Evolutionary conservation across 352 stramenopile genomes (phyloP), one percentile per base, ranked within the genome.

Genomic region (Thalassiosira mediterranea): DNA sequence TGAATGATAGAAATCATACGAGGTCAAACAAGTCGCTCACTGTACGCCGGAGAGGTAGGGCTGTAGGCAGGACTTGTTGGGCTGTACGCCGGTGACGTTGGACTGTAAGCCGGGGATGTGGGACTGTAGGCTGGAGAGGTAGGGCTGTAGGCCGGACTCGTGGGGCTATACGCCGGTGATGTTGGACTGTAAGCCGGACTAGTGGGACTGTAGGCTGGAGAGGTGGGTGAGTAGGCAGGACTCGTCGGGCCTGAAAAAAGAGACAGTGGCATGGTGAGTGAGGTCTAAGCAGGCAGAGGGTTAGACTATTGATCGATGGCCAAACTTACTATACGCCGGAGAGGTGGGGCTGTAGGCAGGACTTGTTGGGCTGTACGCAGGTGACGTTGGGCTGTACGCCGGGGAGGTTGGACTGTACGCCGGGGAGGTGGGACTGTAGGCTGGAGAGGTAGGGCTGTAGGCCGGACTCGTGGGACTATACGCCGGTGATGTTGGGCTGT

Each of bases 351-450:
- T 53, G 44, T 53, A 53, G 3, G 44, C 44, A 29, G 44, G n/a
- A 51, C 42, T 51, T 5, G 4, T 94, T 21, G 88, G 86, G 21
- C 38, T 85, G 54, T 96, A 95, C 1, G 94, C 94, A 15, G 95
- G 93, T 19, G 81, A 94, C 5, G 94, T 97, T 40, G 95, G 93
- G 3, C 69, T 90, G 77, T 98, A 98, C 0, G 94, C 93, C 19
- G 95, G 95, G 23, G 78, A 94, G 8, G 94, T 97, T 47, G 94
- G 94, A 19, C 51, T 78, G 42, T 84, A 90, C 3, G 52, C 48
- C 19, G 28, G 58, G 19, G 15, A 58, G 11, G 79, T 88, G 2
- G 83, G 84, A 4, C 32, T 73, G 47, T 89, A 90, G 0, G 74
- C 81, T 46, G 93, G 92, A 4, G 67, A 89, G 10, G 79, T 88